Evolutionary conservation across 352 stramenopile species (phyloP).

Genomic region (Blastocystis sp.): DNA sequence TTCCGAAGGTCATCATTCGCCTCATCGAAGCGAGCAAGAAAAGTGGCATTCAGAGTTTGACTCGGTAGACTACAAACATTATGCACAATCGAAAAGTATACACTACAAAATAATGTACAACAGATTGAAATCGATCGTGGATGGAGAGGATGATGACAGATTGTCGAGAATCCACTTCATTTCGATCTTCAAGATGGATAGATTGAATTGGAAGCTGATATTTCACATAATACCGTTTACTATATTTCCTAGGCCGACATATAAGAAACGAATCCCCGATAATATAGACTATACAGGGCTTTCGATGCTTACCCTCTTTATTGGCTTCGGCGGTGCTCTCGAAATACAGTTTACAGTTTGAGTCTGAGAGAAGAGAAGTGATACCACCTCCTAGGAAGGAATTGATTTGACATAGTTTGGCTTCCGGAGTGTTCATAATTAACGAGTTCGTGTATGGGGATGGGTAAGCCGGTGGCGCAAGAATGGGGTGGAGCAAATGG

Average conservation of each 20-base stretch:
- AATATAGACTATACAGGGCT: slow-evolving; percentile 58
- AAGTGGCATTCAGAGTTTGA: not conserved
- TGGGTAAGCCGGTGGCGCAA: too few relatives aligned
- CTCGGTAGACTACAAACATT: slow-evolving; percentile 18
- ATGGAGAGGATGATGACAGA: not conserved
- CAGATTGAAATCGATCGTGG: not conserved
- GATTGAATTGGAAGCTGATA: slow-evolving; percentile 13
- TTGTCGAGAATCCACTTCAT: not conserved
- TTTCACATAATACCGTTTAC: slow-evolving; percentile 61
- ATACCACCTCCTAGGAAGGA: slow-evolving; percentile 5
- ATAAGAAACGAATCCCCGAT: slow-evolving; percentile 29
- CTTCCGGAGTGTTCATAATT: slow-evolving; percentile 13
- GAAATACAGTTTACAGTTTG: slow-evolving; percentile 56
- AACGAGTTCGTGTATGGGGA: too few relatives aligned
- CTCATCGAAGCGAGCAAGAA: slow-evolving; percentile 31
- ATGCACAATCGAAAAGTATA: not conserved
- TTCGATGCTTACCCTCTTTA: not conserved
- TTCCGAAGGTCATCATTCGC: not conserved
- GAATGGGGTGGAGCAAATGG: too few relatives aligned
- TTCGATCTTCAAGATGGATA: not conserved
- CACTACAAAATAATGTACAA: slow-evolving; percentile 28
- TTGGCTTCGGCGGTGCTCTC: slow-evolving; percentile 45
- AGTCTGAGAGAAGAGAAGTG: not conserved
- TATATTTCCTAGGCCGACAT: slow-evolving; percentile 32
- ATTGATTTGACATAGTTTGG: slow-evolving; percentile 40